Percentiles rank a stretch among this genome's conserved stretches.
These are phyloP conservation scores for Herpetomonas muscarum DNA, from an alignment of 208 protist genomes.

Conservation along the genomic window DNA sequence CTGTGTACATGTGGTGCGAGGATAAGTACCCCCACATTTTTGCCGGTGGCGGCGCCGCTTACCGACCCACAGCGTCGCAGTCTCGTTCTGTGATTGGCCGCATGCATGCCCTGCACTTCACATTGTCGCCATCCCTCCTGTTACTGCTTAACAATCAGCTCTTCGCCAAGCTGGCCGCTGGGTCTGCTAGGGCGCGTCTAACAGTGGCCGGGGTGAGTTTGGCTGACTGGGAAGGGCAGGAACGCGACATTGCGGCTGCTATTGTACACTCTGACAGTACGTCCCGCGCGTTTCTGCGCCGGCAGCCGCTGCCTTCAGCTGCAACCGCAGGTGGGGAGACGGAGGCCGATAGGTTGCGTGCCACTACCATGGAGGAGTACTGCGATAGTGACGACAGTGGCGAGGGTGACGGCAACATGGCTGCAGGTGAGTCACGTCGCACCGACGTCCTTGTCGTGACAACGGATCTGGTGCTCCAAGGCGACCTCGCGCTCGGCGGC, in stretches of 20 bases:
- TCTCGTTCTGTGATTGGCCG: slow-evolving; percentile 10
- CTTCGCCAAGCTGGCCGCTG: slow-evolving; percentile 17
- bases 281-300: no score
- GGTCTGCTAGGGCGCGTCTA: slow-evolving; percentile 9
- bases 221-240: no score
- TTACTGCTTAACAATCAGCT: slow-evolving; percentile 23
- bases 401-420: not conserved
- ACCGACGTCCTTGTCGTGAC: not conserved
- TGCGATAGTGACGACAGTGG: no score
- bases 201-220: not conserved
- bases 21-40: no score
- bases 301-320: no score
- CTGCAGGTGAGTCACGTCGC: not conserved
- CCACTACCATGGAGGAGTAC: no score
- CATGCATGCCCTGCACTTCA: slow-evolving; percentile 18
- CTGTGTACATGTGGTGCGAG: slow-evolving; percentile 23
- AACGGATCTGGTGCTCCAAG: slow-evolving; percentile 15
- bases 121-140: slow-evolving; percentile 27
- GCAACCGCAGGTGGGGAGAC: no score
- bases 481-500: slow-evolving; percentile 33
- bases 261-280: no score
- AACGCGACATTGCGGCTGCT: no score
- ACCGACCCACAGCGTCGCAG: no score
- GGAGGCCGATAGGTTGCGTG: no score
- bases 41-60: no score